Evolutionary conservation across 805 yeast genomes (phyloP).

Genomic region (Spathaspora girioi): DNA sequence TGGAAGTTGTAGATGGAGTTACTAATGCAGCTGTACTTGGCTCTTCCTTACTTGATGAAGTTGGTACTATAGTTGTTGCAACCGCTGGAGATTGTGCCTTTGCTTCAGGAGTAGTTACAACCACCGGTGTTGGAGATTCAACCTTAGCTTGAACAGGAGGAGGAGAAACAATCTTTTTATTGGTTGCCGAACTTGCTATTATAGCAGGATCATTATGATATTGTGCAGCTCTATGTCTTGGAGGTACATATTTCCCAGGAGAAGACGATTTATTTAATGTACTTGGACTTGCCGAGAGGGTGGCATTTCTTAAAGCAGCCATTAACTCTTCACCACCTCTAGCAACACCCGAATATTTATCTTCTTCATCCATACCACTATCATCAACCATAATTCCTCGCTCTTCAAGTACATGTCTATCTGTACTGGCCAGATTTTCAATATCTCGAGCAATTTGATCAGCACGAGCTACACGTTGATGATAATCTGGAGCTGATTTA

Average conservation of each 20-base stretch:
- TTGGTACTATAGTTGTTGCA: not conserved
- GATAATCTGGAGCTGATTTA: constrained; percentile 69
- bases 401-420: constrained; percentile 86
- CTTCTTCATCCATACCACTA: constrained; percentile 91
- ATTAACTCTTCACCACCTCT: constrained; percentile 52
- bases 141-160: constrained; percentile 1
- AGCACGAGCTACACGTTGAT: constrained; percentile 63
- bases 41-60: not conserved
- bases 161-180: constrained; percentile 7
- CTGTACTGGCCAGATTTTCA: constrained; percentile 64
- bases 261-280: constrained; percentile 1
- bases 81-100: not conserved
- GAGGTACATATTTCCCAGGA: constrained; percentile 49
- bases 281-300: constrained; percentile 11
- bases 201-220: constrained; percentile 65
- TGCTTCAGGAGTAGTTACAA: not conserved
- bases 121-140: not conserved
- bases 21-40: not conserved
- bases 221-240: constrained; percentile 51
- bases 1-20: constrained; percentile 4
- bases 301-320: constrained; percentile 41
- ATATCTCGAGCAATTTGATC: constrained; percentile 80
- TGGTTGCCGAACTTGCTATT: constrained; percentile 47
- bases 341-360: constrained; percentile 89
- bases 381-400: constrained; percentile 78